phyloP scores from a whole-genome alignment of 139 green algal species.

The Desmodesmus armatus region DNA sequence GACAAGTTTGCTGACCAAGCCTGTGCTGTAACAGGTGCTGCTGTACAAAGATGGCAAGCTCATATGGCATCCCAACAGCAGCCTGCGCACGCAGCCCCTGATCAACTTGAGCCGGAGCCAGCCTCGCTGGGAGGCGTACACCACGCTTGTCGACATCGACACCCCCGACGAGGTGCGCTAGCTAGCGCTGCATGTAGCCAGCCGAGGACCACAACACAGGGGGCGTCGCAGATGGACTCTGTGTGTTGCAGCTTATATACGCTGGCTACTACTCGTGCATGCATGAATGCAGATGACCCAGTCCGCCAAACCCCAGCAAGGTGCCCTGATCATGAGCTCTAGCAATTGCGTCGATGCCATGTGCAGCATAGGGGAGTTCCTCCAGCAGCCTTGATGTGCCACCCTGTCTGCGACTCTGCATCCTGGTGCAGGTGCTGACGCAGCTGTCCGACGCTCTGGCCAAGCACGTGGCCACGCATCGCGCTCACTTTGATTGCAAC shows the following conservation, averaged over 20 bases:
- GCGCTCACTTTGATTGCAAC: not conserved
- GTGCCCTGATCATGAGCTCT: no score
- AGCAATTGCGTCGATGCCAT: no score
- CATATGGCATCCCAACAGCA: constrained; percentile 10
- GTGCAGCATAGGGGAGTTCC: no score
- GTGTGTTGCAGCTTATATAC: no score
- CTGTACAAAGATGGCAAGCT: not conserved
- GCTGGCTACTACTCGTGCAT: no score
- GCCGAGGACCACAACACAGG: no score
- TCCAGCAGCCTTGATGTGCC: no score
- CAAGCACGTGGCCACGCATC: not conserved
- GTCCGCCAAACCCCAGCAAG: no score
- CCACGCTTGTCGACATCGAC: constrained; percentile 7
- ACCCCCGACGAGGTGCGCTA: constrained; percentile 11
- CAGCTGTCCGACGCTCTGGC: not conserved
- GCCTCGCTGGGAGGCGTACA: constrained; percentile 6
- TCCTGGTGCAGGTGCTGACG: not conserved
- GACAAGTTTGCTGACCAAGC: not conserved
- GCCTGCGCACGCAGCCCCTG: not conserved
- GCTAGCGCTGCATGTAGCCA: no score
- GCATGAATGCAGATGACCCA: no score
- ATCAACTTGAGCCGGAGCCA: constrained; percentile 16
- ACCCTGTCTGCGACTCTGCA: not conserved
- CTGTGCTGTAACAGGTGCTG: constrained; percentile 2
- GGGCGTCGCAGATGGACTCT: no score